Conservation (phyloP, 495 filamentous ascomycete genomes). For the Cercophora scortea region DNA sequence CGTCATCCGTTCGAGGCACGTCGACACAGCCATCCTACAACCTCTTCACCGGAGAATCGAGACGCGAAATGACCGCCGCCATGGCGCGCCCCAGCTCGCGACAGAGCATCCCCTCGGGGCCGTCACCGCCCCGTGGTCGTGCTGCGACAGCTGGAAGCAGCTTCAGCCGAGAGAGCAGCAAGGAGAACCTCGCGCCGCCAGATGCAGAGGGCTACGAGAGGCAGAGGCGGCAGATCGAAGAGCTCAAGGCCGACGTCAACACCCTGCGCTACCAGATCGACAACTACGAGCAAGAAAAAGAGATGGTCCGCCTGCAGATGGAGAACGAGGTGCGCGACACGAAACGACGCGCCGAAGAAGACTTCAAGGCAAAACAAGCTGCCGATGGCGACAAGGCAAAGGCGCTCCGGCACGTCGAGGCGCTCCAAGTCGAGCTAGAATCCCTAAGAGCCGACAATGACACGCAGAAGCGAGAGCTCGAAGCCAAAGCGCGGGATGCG, state of each 20-base stretch:
- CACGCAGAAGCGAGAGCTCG: constrained; percentile 50
- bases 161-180: constrained; percentile 35
- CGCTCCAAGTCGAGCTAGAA: constrained; percentile 61
- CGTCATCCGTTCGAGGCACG: constrained; percentile 6
- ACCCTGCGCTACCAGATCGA: constrained; percentile 45
- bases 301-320: constrained; percentile 63
- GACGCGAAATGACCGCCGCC: constrained; percentile 13
- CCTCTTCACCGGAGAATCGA: constrained; percentile 47
- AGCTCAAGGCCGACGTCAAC: constrained; percentile 48
- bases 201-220: constrained; percentile 45
- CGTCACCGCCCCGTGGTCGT: constrained; percentile 28
- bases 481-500: constrained; percentile 59
- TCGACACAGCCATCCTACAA: constrained; percentile 52
- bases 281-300: constrained; percentile 80
- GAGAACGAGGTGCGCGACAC: constrained; percentile 76
- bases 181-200: constrained; percentile 40
- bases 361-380: constrained; percentile 74
- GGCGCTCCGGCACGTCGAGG: constrained; percentile 62
- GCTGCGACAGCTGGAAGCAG: constrained; percentile 12
- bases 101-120: constrained; percentile 22
- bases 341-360: constrained; percentile 67
- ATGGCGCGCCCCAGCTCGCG: constrained; percentile 28
- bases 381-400: constrained; percentile 61
- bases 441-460: constrained; percentile 50
- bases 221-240: constrained; percentile 40